phyloP scores from a whole-genome alignment of 352 stramenopile genomes.

The Globisporangium echinulatum region DNA sequence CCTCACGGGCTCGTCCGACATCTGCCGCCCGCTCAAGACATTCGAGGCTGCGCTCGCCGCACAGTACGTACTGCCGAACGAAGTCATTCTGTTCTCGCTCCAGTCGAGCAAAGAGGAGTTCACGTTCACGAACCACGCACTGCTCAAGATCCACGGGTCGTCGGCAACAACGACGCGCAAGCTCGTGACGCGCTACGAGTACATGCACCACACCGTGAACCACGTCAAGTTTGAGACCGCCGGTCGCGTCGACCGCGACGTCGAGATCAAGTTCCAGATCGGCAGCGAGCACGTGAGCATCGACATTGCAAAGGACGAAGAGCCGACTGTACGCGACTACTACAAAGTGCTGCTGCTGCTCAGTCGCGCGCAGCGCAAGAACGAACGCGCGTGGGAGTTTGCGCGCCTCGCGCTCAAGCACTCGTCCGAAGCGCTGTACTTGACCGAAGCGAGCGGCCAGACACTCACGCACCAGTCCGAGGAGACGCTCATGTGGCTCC shows the following conservation, averaged over 20 bases:
- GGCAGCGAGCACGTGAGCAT: constrained; percentile 21
- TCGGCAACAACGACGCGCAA: constrained; percentile 40
- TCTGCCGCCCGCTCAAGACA: constrained; percentile 23
- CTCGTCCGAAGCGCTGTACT: constrained; percentile 24
- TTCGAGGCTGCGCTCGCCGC: constrained; percentile 24
- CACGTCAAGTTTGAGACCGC: constrained; percentile 37
- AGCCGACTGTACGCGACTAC: constrained; percentile 20
- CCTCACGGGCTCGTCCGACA: constrained; percentile 41
- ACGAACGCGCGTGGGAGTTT: constrained; percentile 32
- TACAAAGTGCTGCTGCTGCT: constrained; percentile 40
- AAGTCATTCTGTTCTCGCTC: constrained; percentile 48
- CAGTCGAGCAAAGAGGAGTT: constrained; percentile 55
- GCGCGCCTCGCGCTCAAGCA: constrained; percentile 18
- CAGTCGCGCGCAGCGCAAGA: constrained; percentile 24
- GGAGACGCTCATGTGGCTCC: constrained; percentile 27
- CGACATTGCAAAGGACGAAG: constrained; percentile 24
- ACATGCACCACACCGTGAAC: constrained; percentile 18
- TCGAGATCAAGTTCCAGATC: constrained; percentile 34
- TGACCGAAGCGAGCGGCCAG: constrained; percentile 24
- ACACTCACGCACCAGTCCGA: constrained; percentile 31
- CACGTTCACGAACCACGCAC: constrained; percentile 52
- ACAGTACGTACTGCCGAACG: constrained; percentile 32
- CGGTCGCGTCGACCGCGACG: constrained; percentile 38
- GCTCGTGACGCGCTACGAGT: constrained; percentile 30
- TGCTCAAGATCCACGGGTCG: constrained; percentile 33